These are phyloP conservation scores for Thelonectria blattea DNA, from an alignment of 2,329 filamentous ascomycete genomes.

Conservation along the genomic window DNA sequence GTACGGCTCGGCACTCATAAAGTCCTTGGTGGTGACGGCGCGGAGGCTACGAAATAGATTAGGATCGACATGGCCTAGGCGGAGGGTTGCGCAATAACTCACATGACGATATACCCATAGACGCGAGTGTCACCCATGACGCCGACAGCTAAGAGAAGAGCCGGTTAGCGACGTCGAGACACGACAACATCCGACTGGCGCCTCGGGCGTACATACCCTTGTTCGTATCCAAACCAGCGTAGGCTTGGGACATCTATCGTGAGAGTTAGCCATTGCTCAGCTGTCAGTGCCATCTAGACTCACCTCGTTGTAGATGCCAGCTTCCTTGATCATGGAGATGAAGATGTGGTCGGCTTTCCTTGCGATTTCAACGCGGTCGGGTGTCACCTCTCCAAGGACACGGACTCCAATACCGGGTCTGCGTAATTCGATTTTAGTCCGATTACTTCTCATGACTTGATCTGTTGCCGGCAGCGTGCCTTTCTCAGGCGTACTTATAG, in stretches of 20 bases:
- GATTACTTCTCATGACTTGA: too few relatives aligned
- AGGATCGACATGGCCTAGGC: background rate
- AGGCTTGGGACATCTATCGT: constrained; percentile 53
- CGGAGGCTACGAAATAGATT: constrained; percentile 2
- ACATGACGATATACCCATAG: constrained; percentile 35
- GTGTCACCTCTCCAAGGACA: constrained; percentile 78
- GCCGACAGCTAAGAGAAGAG: constrained; percentile 8
- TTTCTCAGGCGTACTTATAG: too few relatives aligned
- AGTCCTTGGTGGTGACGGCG: constrained; percentile 1
- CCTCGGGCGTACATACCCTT: constrained; percentile 30
- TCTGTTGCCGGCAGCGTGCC: too few relatives aligned
- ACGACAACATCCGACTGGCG: background rate
- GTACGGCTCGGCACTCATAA: constrained; percentile 13
- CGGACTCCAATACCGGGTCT: constrained; percentile 11
- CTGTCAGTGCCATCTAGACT: background rate
- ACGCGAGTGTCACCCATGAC: constrained; percentile 19
- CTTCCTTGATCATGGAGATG: constrained; percentile 75
- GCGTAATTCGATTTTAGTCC: too few relatives aligned
- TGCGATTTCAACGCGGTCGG: constrained; percentile 78
- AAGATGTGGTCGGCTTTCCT: constrained; percentile 80
- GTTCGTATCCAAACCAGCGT: constrained; percentile 52
- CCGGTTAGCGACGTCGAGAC: constrained; percentile 1
- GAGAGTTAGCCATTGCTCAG: constrained; percentile 21
- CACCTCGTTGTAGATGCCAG: constrained; percentile 72
- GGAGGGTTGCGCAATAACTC: background rate